These are phyloP conservation scores for Hydnomerulius pinastri DNA, from an alignment of 768 basidiomycete species.

Conservation along the genomic window DNA sequence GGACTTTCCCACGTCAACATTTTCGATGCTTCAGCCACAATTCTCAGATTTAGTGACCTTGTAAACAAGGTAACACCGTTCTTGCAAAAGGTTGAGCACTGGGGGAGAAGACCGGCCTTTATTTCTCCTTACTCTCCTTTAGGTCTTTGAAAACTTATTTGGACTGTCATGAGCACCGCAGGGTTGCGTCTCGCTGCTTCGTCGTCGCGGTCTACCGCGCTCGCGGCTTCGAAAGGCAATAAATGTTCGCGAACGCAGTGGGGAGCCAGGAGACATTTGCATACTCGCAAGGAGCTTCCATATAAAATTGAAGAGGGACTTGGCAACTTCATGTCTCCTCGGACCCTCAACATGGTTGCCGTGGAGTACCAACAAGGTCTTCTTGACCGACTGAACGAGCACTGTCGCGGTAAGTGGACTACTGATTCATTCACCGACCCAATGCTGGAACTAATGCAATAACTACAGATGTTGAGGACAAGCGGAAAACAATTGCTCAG, in stretches of 20 bases:
- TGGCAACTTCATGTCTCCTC: constrained; percentile 75
- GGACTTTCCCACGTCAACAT: too few relatives aligned
- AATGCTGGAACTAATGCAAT: not conserved
- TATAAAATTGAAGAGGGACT: constrained; percentile 74
- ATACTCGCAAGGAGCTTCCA: constrained; percentile 55
- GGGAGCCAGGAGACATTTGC: constrained; percentile 40
- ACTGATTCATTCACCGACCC: not conserved
- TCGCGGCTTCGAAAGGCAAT: constrained; percentile 16
- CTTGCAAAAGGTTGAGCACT: too few relatives aligned
- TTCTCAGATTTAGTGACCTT: too few relatives aligned
- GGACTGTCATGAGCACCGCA: constrained; percentile 22
- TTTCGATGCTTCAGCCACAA: too few relatives aligned
- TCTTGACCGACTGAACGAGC: constrained; percentile 72
- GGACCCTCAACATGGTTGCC: constrained; percentile 69
- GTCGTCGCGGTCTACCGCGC: constrained; percentile 17
- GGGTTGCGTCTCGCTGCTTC: constrained; percentile 22
- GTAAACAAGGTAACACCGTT: too few relatives aligned
- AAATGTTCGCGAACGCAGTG: constrained; percentile 14
- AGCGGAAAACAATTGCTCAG: constrained; percentile 61
- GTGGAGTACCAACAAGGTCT: constrained; percentile 88
- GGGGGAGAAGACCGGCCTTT: not conserved
- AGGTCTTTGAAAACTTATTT: not conserved
- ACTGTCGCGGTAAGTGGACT: constrained; percentile 62
- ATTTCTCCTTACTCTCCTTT: not conserved
- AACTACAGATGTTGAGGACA: constrained; percentile 52